Base-by-base conservation (phyloP, 2,329 filamentous ascomycete species). In the Colletotrichum euphorbiae region DNA sequence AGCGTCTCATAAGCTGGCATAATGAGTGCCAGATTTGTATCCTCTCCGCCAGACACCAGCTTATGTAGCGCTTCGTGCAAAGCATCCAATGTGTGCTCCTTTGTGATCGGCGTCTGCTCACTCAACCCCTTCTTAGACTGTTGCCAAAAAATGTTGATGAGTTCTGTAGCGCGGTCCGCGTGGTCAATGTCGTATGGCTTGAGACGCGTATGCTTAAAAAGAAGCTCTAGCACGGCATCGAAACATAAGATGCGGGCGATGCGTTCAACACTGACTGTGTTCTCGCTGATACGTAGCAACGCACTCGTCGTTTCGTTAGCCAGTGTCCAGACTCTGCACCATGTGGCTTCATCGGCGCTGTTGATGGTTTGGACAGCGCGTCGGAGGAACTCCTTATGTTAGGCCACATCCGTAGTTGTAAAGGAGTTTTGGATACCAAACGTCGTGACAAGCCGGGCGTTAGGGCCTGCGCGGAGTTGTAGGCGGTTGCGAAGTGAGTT, bases 1-100 rank as follows among this genome's bases (percentile, higher is more conserved):
- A 48, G 43, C 43, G 19, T 48, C 43, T 48, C 19, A 48, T 48
- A 48, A 48, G 43, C 43, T 21, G 43, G 43, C 43, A 48, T 48
- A 1, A 48, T 48, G 1, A 48, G 43, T 21, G 43, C 43, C 19
- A 48, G 43, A 48, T 6, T 9, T 48, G 6, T 6, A 17, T 43
- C 40, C 15, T n/a, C 40, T n/a, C 13, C 4, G 40, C 13, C 15
- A 43, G 40, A 43, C 40, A 43, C 40, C 13, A 43, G 40, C 13
- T 43, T 17, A 3, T 2, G 40, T 8, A 43, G 40, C 13, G 40
- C 15, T 17, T 17, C 15, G 3, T 43, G 40, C 13, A 43, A 43
- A 43, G 1, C 1, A 8, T 43, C 13, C 15, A 43, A 1, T 8
- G 0, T n/a, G 1, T 43, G 40, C 40, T 43, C 40, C 2, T 42